A percentile compares a stretch with the other conserved stretches of the same genome.
Conservation (phyloP, 192 early-diverging fungal genomes). For the Mortierella antarctica region DNA sequence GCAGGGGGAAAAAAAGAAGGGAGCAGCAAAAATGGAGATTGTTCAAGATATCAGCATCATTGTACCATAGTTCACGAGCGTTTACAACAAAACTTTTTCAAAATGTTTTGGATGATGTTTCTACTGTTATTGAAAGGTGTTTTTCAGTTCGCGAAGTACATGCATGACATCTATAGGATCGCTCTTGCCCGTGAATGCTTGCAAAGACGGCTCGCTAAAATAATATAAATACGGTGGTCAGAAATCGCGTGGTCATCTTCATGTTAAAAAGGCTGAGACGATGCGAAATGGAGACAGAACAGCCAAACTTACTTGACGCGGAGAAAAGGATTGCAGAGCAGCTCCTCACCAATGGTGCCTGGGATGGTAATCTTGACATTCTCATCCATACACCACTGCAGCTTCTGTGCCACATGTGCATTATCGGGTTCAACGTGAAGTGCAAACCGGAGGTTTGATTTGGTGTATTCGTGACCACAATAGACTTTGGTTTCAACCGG, state of each 20-base stretch:
- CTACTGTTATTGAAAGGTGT: slow-evolving; percentile 32
- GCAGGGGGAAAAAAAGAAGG: too few relatives aligned
- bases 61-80: too few relatives aligned
- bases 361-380: slow-evolving; percentile 70
- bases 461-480: slow-evolving; percentile 70
- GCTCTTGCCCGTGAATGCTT: slow-evolving; percentile 61
- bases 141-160: slow-evolving; percentile 76
- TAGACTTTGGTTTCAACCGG: slow-evolving; percentile 72
- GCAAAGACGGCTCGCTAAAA: slow-evolving; percentile 64
- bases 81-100: too few relatives aligned
- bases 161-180: slow-evolving; percentile 83
- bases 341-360: slow-evolving; percentile 88
- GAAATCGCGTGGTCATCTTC: too few relatives aligned
- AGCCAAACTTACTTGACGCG: slow-evolving; percentile 64
- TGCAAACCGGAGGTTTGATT: slow-evolving; percentile 78
- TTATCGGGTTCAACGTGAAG: slow-evolving; percentile 82
- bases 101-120: not conserved
- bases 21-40: too few relatives aligned
- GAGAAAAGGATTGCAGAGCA: slow-evolving; percentile 90
- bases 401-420: slow-evolving; percentile 48
- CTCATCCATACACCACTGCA: slow-evolving; percentile 31
- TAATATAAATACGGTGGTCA: not conserved
- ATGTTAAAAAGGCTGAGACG: not conserved
- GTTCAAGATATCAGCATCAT: too few relatives aligned
- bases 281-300: not conserved